Conservation (phyloP, 768 basidiomycete genomes). For the Tricholoma matsutake region DNA sequence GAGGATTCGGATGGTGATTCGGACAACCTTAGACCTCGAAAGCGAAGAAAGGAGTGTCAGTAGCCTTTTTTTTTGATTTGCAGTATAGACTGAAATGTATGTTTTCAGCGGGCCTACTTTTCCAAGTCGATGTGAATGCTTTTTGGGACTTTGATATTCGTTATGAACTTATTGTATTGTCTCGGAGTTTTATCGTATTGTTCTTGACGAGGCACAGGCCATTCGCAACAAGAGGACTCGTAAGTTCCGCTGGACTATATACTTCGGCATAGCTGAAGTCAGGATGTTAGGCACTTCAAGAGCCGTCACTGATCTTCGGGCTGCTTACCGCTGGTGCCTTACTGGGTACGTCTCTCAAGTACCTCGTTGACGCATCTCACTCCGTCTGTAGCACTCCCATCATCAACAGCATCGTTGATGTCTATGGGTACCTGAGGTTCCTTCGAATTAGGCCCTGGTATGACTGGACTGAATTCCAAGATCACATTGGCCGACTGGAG, state of each 20-base stretch:
- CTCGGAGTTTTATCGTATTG: conserved; percentile 46
- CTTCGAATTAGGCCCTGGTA: conserved; percentile 46
- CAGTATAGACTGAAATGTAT: not conserved
- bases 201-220: conserved; percentile 57
- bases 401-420: conserved; percentile 57
- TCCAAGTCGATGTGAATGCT: conserved; percentile 43
- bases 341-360: conserved; percentile 43
- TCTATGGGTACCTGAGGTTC: conserved; percentile 46
- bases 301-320: conserved; percentile 49
- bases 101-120: conserved; percentile 41
- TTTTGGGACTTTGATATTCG: not conserved
- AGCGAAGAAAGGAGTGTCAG: conserved; percentile 32
- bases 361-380: not conserved
- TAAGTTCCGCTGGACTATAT: conserved; percentile 20
- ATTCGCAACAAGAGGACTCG: conserved; percentile 50
- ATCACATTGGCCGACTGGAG: conserved; percentile 37
- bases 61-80: not conserved
- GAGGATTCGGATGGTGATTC: conserved; percentile 36
- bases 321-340: conserved; percentile 62
- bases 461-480: conserved; percentile 40
- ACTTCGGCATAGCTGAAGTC: not conserved
- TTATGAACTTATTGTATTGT: not conserved
- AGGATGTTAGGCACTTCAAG: conserved; percentile 43
- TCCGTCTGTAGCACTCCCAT: conserved; percentile 50
- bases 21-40: conserved; percentile 23